phyloP scores from a whole-genome alignment of 352 stramenopile genomes.

The Phytopythium mirpurense region DNA sequence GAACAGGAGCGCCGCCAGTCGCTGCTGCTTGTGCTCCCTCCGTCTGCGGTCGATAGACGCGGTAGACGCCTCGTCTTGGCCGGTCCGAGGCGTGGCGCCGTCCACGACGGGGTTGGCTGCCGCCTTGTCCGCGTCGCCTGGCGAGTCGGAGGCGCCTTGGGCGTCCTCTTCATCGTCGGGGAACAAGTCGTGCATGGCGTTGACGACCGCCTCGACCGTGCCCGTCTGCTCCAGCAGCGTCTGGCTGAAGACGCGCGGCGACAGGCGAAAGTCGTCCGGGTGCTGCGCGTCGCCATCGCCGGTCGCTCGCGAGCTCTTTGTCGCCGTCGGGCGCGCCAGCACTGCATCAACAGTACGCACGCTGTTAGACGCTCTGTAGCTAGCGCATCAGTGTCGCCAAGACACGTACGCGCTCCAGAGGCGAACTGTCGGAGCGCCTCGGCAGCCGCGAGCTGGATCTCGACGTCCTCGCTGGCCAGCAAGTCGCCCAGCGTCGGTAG shows the following conservation, averaged over 20 bases:
- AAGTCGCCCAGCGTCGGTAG: constrained; percentile 52
- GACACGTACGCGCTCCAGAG: constrained; percentile 56
- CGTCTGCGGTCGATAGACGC: neutral
- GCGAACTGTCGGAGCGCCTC: constrained; percentile 57
- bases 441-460: constrained; percentile 56
- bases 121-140: neutral
- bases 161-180: constrained; percentile 34
- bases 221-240: constrained; percentile 67
- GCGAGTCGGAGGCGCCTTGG: too few species aligned
- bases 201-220: constrained; percentile 49
- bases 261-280: constrained; percentile 49
- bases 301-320: constrained; percentile 1
- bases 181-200: constrained; percentile 66
- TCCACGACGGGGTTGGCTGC: neutral
- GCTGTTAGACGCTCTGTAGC: neutral
- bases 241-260: constrained; percentile 55
- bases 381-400: neutral
- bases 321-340: constrained; percentile 15
- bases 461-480: constrained; percentile 45
- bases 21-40: constrained; percentile 4
- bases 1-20: constrained; percentile 38
- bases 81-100: neutral
- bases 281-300: constrained; percentile 12
- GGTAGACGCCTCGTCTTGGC: neutral
- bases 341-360: too few species aligned